Percentiles rank a stretch among this genome's conserved stretches.
phyloP scores from a whole-genome alignment of 768 basidiomycete genomes.

The Phanerodontia chrysosporium region DNA sequence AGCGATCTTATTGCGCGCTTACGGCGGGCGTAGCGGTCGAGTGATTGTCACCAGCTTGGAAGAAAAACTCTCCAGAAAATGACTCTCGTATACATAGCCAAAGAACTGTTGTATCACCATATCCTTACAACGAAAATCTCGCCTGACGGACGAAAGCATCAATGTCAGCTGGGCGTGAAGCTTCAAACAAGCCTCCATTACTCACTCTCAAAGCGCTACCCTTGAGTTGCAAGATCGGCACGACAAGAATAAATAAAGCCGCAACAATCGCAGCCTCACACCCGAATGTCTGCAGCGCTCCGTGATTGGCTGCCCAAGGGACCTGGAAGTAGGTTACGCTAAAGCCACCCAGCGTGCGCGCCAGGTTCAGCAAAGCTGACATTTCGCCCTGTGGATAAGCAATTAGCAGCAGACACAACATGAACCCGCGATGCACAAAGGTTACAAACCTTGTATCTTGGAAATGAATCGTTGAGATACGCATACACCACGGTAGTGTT shows the following conservation, averaged over 20 bases:
- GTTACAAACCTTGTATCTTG: conserved; percentile 33
- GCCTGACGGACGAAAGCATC: no score
- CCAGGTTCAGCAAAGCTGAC: conserved; percentile 55
- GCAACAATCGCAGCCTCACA: conserved; percentile 58
- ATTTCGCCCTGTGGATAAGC: conserved; percentile 47
- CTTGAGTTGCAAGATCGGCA: conserved; percentile 48
- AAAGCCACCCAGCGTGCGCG: conserved; percentile 54
- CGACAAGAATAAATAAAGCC: conserved; percentile 45
- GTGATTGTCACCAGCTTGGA: no score
- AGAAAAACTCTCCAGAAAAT: no score
- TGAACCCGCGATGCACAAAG: background rate
- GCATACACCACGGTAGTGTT: conserved; percentile 55
- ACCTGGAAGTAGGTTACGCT: conserved; percentile 67
- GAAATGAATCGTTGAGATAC: conserved; percentile 47
- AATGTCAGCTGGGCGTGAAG: no score
- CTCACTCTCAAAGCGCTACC: conserved; percentile 43
- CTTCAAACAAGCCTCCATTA: no score
- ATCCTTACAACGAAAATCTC: no score
- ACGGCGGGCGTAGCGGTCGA: background rate
- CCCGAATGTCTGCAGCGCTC: conserved; percentile 58
- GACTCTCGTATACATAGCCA: no score
- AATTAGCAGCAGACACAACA: background rate
- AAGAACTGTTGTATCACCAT: no score
- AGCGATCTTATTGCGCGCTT: background rate
- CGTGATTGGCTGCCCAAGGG: conserved; percentile 56